These are phyloP conservation scores for Russula sp. DNA, from an alignment of 768 basidiomycete genomes.

Conservation along the genomic window DNA sequence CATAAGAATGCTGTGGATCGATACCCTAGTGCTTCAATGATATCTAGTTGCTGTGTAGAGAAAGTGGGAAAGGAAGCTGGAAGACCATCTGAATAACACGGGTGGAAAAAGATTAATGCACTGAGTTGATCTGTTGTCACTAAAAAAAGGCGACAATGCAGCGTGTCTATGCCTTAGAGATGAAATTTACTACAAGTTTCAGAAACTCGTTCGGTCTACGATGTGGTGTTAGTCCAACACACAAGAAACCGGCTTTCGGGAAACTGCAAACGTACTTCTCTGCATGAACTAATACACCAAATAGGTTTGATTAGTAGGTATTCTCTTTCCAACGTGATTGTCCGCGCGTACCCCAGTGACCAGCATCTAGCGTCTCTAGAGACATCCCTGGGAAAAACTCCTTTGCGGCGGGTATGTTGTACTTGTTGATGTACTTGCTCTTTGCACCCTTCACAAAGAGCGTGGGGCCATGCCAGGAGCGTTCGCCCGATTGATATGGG, in stretches of 20 bases:
- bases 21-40: slow-evolving; percentile 15
- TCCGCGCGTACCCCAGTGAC: slow-evolving; percentile 72
- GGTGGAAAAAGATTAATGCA: not conserved
- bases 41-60: slow-evolving; percentile 1
- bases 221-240: not conserved
- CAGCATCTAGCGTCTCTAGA: slow-evolving; percentile 59
- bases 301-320: not conserved
- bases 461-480: slow-evolving; percentile 48
- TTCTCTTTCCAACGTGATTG: not conserved
- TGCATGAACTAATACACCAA: slow-evolving; percentile 57
- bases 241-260: not conserved
- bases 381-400: slow-evolving; percentile 67
- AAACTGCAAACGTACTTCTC: slow-evolving; percentile 44
- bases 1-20: not conserved
- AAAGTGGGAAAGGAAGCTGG: too few relatives aligned
- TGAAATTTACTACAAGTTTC: slow-evolving; percentile 29
- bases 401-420: slow-evolving; percentile 53
- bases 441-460: slow-evolving; percentile 74
- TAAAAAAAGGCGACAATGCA: not conserved
- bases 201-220: slow-evolving; percentile 51
- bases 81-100: not conserved
- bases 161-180: slow-evolving; percentile 24
- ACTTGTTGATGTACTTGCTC: slow-evolving; percentile 74
- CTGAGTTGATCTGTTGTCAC: not conserved
- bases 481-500: slow-evolving; percentile 56